Conservation (phyloP, 169 alveolate genomes). For the Eimeria sp. region DNA sequence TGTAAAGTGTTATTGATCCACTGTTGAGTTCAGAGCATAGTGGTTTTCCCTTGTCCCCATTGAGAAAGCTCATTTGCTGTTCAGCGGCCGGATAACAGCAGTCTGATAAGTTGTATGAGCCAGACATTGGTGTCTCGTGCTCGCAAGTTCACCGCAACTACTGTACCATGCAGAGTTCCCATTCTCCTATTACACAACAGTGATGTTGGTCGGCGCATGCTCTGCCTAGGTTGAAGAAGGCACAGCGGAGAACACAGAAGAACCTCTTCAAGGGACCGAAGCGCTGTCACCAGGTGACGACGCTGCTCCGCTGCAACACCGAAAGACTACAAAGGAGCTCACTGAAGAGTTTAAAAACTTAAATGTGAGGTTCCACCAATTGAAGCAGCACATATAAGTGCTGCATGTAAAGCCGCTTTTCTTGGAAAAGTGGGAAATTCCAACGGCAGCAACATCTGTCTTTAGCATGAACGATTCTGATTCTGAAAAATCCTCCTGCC, state of each 20-base stretch:
- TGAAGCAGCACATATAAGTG: neutral
- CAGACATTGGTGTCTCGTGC: neutral
- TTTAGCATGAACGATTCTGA: neutral
- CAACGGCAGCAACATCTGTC: neutral
- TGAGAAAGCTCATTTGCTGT: neutral
- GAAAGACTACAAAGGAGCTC: slow-evolving; percentile 62
- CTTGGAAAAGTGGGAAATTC: neutral
- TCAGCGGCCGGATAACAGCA: too few relatives aligned
- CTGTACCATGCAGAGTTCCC: neutral
- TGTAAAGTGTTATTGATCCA: neutral
- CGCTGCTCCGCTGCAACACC: slow-evolving; percentile 4
- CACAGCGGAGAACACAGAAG: neutral
- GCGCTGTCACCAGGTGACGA: slow-evolving; percentile 18
- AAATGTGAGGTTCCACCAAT: slow-evolving; percentile 10
- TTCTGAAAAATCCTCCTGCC: neutral
- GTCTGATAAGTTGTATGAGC: neutral
- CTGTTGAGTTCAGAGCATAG: neutral
- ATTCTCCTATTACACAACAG: neutral
- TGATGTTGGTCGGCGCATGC: neutral
- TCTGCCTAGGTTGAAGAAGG: neutral
- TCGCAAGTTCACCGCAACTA: neutral
- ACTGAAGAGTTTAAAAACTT: slow-evolving; percentile 68
- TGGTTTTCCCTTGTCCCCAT: neutral
- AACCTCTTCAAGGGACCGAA: neutral
- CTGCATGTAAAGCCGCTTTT: neutral